Percentiles rank a stretch among this genome's conserved stretches.
phyloP scores from a whole-genome alignment of 148 eudicot genomes.

The Hydrangea macrophylla region DNA sequence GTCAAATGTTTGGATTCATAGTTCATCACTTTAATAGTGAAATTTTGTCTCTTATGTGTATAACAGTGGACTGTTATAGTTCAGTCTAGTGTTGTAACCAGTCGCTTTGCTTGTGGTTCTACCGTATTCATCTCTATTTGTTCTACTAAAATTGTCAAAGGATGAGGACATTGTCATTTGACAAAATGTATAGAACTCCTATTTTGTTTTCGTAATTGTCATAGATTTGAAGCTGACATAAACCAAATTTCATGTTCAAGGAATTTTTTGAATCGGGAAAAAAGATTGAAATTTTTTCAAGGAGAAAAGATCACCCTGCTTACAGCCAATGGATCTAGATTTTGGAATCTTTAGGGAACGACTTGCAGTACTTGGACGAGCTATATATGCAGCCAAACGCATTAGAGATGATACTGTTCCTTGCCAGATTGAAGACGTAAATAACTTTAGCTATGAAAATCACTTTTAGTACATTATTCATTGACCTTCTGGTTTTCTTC shows the following conservation, averaged over 20 bases:
- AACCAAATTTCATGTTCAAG: background rate
- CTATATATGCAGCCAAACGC: constrained; percentile 33
- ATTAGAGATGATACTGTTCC: constrained; percentile 58
- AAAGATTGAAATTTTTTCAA: background rate
- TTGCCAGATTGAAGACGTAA: constrained; percentile 81
- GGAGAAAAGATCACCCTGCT: background rate
- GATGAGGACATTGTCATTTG: too few relatives aligned
- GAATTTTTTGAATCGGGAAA: background rate
- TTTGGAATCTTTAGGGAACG: constrained; percentile 34
- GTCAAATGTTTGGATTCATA: too few relatives aligned
- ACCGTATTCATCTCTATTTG: too few relatives aligned
- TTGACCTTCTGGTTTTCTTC: background rate
- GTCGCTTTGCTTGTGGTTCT: too few relatives aligned
- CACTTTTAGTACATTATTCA: background rate
- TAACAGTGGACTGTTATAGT: too few relatives aligned
- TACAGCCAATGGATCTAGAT: constrained; percentile 35
- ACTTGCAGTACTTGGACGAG: constrained; percentile 43
- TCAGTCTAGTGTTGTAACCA: too few relatives aligned
- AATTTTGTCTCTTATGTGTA: too few relatives aligned
- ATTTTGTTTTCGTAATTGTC: background rate
- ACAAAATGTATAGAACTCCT: too few relatives aligned
- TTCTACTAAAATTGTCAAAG: too few relatives aligned
- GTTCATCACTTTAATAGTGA: too few relatives aligned
- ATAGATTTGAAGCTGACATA: background rate
- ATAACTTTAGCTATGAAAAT: background rate